Conservation (phyloP, 768 basidiomycete genomes). For the Gloeophyllum trabeum region DNA sequence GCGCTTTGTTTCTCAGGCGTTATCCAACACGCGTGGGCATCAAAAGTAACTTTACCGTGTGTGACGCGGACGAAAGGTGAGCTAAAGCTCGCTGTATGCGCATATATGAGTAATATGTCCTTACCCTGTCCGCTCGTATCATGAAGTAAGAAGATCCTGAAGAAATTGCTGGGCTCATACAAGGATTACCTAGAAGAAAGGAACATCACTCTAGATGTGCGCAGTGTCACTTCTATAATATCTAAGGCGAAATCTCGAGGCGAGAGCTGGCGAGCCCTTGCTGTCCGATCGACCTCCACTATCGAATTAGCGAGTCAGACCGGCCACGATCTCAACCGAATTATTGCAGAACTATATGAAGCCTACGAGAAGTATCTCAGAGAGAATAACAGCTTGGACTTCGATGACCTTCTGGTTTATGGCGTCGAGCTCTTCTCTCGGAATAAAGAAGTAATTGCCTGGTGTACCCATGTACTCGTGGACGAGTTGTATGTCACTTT, state of each 20-base stretch:
- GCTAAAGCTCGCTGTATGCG: too few species aligned
- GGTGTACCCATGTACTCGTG: conserved; percentile 64
- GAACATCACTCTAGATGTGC: conserved; percentile 43
- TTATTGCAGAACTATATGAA: background rate
- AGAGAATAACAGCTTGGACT: conserved; percentile 67
- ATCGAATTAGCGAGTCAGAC: too few species aligned
- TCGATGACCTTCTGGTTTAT: conserved; percentile 73
- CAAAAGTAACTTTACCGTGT: conserved; percentile 68
- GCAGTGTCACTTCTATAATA: conserved; percentile 45
- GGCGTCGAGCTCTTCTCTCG: conserved; percentile 53
- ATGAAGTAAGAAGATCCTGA: conserved; percentile 57
- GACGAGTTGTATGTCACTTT: conserved; percentile 62
- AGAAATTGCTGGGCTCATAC: conserved; percentile 45
- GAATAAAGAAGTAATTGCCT: conserved; percentile 35
- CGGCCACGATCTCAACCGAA: background rate
- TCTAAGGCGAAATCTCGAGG: conserved; percentile 56
- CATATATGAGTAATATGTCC: too few species aligned
- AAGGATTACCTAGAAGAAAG: conserved; percentile 32
- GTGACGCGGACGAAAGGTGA: conserved; percentile 73
- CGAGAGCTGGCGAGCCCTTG: too few species aligned
- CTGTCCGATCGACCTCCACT: too few species aligned
- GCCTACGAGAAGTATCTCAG: conserved; percentile 50
- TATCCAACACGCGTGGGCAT: conserved; percentile 48
- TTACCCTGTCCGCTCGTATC: too few species aligned
- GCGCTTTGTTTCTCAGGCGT: conserved; percentile 60